Conservation (phyloP, 1,284 basidiomycete genomes). For the Papiliotrema fonsecae region DNA sequence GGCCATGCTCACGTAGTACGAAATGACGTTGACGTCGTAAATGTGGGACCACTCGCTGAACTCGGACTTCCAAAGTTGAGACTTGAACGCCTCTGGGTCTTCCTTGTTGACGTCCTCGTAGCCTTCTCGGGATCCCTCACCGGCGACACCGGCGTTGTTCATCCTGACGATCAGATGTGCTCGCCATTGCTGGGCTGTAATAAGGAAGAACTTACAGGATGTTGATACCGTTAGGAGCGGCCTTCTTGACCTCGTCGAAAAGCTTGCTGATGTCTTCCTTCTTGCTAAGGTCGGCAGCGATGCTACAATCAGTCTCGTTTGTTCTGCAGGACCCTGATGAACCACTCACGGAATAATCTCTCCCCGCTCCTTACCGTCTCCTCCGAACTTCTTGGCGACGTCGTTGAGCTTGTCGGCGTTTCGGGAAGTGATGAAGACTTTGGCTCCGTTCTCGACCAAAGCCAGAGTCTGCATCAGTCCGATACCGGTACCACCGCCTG, state of each 20-base stretch:
- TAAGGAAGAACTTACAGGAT: slow-evolving; percentile 18
- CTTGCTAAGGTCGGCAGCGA: slow-evolving; percentile 30
- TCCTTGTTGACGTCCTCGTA: slow-evolving; percentile 23
- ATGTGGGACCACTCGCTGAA: slow-evolving; percentile 24
- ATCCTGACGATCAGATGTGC: slow-evolving; percentile 12
- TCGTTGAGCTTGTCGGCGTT: slow-evolving; percentile 38
- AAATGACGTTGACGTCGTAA: slow-evolving; percentile 30
- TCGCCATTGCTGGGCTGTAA: neutral
- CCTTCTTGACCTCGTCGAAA: slow-evolving; percentile 25
- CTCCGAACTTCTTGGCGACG: slow-evolving; percentile 38
- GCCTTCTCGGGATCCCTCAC: slow-evolving; percentile 28
- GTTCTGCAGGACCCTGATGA: neutral
- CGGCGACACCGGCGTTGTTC: slow-evolving; percentile 42
- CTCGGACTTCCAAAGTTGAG: slow-evolving; percentile 28
- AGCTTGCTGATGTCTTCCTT: slow-evolving; percentile 34
- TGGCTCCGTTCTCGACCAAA: slow-evolving; percentile 47
- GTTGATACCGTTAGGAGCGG: slow-evolving; percentile 33
- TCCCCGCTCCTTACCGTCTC: slow-evolving; percentile 23
- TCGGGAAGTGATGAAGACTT: slow-evolving; percentile 44
- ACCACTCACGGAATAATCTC: slow-evolving; percentile 34
- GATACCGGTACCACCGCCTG: slow-evolving; percentile 46
- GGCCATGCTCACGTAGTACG: slow-evolving; percentile 21
- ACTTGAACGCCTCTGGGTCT: slow-evolving; percentile 22
- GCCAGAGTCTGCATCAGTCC: slow-evolving; percentile 48
- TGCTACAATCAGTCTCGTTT: slow-evolving; percentile 1